These are phyloP conservation scores for Orbilia blumenaviensis DNA, from an alignment of 2,329 filamentous ascomycete species.

Conservation along the genomic window DNA sequence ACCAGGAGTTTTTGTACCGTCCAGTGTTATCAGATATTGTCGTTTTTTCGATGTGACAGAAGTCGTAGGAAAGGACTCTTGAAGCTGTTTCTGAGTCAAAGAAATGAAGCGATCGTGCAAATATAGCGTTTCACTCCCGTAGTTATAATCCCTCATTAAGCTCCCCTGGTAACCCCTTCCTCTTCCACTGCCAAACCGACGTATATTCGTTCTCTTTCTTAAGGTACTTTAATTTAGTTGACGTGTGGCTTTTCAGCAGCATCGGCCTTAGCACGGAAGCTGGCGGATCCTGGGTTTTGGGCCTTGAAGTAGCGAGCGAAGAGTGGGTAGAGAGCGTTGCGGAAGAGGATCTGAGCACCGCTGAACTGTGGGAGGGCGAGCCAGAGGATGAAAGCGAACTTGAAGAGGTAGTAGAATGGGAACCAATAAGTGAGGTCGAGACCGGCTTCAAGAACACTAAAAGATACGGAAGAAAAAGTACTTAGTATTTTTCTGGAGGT, in stretches of 20 bases:
- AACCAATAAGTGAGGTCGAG: slow-evolving; percentile 91
- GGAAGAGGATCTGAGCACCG: slow-evolving; percentile 95
- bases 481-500: neutral
- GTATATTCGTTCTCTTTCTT: neutral
- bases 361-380: slow-evolving; percentile 96
- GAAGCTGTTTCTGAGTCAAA: neutral
- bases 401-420: slow-evolving; percentile 99
- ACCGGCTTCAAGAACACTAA: slow-evolving; percentile 78
- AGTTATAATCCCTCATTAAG: neutral
- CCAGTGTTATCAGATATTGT: slow-evolving; percentile 2
- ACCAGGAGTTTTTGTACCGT: neutral
- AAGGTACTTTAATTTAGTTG: slow-evolving; percentile 27
- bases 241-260: slow-evolving; percentile 64
- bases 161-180: neutral
- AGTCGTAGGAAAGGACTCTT: neutral
- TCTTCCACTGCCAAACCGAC: neutral
- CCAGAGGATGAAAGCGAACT: slow-evolving; percentile 97
- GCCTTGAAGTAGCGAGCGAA: slow-evolving; percentile 88
- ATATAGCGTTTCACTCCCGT: neutral
- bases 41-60: slow-evolving; percentile 1
- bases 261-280: slow-evolving; percentile 88
- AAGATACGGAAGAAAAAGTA: neutral
- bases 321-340: slow-evolving; percentile 89
- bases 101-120: neutral
- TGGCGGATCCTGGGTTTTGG: slow-evolving; percentile 77